phyloP scores from a whole-genome alignment of 176 grass and related monocot genomes.

The Carex scoparia region DNA sequence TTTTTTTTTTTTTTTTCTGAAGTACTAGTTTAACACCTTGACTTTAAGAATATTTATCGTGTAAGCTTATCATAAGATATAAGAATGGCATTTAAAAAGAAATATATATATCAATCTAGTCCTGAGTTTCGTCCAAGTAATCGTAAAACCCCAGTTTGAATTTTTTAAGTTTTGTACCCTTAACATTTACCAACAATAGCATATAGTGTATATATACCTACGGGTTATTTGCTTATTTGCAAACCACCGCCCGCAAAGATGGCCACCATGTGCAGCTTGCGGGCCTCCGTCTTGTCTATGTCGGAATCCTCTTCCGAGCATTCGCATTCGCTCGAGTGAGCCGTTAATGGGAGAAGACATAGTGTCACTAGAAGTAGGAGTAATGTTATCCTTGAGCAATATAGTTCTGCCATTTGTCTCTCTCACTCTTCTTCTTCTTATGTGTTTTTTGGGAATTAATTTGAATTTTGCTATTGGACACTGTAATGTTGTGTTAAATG shows the following conservation, averaged over 20 bases:
- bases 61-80: not conserved
- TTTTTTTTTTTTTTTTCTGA: not conserved
- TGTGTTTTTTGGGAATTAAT: not conserved
- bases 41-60: too few relatives aligned
- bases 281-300: not conserved
- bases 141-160: too few relatives aligned
- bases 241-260: too few relatives aligned
- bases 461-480: too few relatives aligned
- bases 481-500: too few relatives aligned
- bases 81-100: not conserved
- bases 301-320: not conserved
- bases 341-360: not conserved
- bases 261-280: not conserved
- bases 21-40: not conserved
- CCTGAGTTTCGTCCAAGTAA: not conserved
- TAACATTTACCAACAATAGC: too few relatives aligned
- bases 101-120: not conserved
- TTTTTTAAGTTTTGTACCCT: too few relatives aligned
- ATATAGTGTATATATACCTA: too few relatives aligned
- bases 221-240: too few relatives aligned
- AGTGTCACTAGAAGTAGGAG: conserved; percentile 3
- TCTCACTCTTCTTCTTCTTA: not conserved
- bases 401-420: not conserved
- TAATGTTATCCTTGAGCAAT: not conserved
- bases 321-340: not conserved